phyloP scores from a whole-genome alignment of 345 rosid genomes.

The Arabis hirsuta region DNA sequence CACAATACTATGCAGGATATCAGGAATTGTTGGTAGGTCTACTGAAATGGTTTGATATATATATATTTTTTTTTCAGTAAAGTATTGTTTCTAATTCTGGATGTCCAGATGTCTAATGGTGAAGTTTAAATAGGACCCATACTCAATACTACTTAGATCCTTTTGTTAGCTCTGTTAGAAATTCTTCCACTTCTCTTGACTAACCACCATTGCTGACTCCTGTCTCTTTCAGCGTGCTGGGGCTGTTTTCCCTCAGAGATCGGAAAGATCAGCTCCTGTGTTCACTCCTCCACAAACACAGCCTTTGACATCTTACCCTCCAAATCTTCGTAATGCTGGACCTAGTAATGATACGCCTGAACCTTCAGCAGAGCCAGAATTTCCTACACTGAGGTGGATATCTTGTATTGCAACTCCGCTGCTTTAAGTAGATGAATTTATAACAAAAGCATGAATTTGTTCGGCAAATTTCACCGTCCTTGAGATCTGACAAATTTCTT shows the following conservation, averaged over 20 bases:
- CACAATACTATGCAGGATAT: conserved; percentile 95
- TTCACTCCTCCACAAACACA: conserved; percentile 96
- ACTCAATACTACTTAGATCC: background rate
- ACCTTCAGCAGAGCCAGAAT: conserved; percentile 84
- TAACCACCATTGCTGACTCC: conserved; percentile 17
- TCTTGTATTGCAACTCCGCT: conserved; percentile 9
- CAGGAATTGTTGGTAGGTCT: conserved; percentile 93
- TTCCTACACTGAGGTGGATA: conserved; percentile 82
- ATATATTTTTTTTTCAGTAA: background rate
- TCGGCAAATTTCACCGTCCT: conserved; percentile 6
- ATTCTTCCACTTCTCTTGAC: conserved; percentile 23
- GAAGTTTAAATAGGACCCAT: background rate
- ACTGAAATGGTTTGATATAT: conserved; percentile 6
- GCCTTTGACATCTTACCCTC: conserved; percentile 83
- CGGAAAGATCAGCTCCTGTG: conserved; percentile 90
- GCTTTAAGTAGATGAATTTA: conserved; percentile 16
- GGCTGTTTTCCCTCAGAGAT: conserved; percentile 94
- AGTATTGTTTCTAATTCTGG: conserved; percentile 30
- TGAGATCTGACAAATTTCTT: conserved; percentile 7
- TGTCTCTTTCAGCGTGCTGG: conserved; percentile 85
- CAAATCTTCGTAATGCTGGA: conserved; percentile 70
- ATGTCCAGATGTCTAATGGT: conserved; percentile 10
- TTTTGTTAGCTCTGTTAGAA: conserved; percentile 20
- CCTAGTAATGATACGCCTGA: conserved; percentile 60
- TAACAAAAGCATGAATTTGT: conserved; percentile 9